Conservation (phyloP, 495 filamentous ascomycete genomes). For the Aspergillus taichungensis region DNA sequence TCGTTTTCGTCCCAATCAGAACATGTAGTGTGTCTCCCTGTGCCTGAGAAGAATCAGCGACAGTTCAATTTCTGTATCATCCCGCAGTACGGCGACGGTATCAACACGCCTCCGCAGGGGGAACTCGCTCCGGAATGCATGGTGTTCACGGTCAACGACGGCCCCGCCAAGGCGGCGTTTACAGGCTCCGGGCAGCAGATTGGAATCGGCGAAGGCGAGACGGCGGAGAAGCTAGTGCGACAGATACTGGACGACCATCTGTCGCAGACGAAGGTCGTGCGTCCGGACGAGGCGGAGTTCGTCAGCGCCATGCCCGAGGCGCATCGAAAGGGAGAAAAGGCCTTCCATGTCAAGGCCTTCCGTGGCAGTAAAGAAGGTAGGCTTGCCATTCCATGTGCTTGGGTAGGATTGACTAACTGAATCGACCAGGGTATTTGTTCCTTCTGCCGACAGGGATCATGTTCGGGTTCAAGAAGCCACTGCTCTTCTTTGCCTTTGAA, state of each 20-base stretch:
- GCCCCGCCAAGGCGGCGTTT: constrained; percentile 53
- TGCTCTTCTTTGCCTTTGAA: constrained; percentile 76
- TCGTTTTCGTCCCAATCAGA: constrained; percentile 34
- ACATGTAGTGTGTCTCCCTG: constrained; percentile 71
- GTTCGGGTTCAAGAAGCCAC: constrained; percentile 92
- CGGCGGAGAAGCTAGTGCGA: constrained; percentile 52
- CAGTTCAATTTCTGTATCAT: constrained; percentile 88
- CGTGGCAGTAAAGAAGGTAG: constrained; percentile 85
- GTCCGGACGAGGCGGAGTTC: constrained; percentile 67
- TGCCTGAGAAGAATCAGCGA: constrained; percentile 81
- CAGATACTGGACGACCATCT: constrained; percentile 54
- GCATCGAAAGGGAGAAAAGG: constrained; percentile 83
- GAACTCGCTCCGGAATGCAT: constrained; percentile 52
- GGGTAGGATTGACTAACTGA: constrained; percentile 2
- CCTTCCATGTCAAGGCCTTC: constrained; percentile 87
- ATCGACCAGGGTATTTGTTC: constrained; percentile 65
- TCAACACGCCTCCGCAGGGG: constrained; percentile 35
- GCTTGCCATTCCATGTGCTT: neutral
- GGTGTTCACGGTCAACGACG: constrained; percentile 73
- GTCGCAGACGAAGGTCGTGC: constrained; percentile 49
- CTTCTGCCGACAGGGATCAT: constrained; percentile 80
- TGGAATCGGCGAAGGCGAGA: constrained; percentile 45
- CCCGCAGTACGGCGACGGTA: constrained; percentile 50
- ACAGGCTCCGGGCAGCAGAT: constrained; percentile 29
- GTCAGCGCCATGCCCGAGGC: constrained; percentile 65